Conservation (phyloP, 306 rosid genomes). For the Trifolium dubium region DNA sequence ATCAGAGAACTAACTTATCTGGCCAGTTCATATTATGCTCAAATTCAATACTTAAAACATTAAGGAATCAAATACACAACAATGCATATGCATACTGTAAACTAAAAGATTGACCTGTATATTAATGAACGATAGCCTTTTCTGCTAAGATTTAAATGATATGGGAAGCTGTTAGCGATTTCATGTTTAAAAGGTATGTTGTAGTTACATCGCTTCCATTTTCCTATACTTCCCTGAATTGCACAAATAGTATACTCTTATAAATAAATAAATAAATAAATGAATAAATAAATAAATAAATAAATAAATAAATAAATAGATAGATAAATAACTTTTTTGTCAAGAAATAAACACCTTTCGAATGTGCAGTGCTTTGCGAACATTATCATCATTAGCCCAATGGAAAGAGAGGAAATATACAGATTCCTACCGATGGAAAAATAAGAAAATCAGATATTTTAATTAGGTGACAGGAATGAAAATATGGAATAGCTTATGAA, state of each 20-base stretch:
- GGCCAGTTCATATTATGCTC: too few species aligned
- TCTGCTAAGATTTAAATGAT: slow-evolving; percentile 55
- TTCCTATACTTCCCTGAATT: slow-evolving; percentile 48
- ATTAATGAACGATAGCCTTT: slow-evolving; percentile 57
- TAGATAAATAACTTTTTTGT: neutral
- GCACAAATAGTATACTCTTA: neutral
- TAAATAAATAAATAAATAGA: neutral
- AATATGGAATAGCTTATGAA: too few species aligned
- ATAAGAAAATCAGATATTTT: neutral
- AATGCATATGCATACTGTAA: too few species aligned
- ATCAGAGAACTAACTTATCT: neutral
- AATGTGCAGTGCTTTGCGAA: slow-evolving; percentile 52
- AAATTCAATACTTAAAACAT: too few species aligned
- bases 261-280: neutral
- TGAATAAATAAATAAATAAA: neutral
- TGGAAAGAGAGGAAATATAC: slow-evolving; percentile 33
- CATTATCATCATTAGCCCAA: slow-evolving; percentile 60
- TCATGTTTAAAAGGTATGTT: neutral
- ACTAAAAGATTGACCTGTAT: slow-evolving; percentile 45
- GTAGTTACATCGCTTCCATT: slow-evolving; percentile 52
- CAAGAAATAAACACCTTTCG: slow-evolving; percentile 43
- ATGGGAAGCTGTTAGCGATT: slow-evolving; percentile 2
- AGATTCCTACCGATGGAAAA: slow-evolving; percentile 21
- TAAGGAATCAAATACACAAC: too few species aligned
- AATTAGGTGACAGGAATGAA: neutral